phyloP scores from a whole-genome alignment of 768 basidiomycete species.

The Paxillus rubicundulus region DNA sequence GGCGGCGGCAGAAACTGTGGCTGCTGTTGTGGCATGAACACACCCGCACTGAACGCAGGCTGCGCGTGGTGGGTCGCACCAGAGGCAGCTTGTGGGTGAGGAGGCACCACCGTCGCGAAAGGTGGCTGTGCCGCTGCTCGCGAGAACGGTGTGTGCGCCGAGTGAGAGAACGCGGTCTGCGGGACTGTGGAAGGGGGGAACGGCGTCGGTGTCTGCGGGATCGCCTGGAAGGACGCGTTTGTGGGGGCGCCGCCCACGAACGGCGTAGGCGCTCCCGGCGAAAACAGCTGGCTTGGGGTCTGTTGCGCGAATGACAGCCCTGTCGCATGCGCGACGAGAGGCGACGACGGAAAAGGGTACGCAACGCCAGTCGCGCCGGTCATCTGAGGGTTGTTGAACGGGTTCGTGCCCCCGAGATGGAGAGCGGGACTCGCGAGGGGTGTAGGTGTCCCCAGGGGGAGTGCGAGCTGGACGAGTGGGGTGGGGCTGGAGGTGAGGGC shows the following conservation, averaged over 20 bases:
- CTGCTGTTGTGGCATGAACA: constrained; percentile 22
- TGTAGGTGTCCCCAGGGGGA: constrained; percentile 6
- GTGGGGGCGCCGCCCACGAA: background rate
- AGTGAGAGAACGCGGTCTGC: constrained; percentile 9
- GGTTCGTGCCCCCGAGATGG: constrained; percentile 14
- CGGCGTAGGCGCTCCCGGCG: background rate
- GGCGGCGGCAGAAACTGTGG: background rate
- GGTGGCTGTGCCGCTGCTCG: constrained; percentile 8
- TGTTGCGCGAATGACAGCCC: constrained; percentile 1
- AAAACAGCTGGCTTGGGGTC: background rate
- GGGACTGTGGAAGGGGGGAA: too few relatives aligned
- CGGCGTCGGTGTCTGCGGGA: constrained; percentile 20
- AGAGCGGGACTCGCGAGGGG: constrained; percentile 13
- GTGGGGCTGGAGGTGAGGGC: background rate
- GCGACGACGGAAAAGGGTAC: background rate
- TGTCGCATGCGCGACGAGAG: constrained; percentile 4
- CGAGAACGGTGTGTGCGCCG: background rate
- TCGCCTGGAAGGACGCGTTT: constrained; percentile 23
- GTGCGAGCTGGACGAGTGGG: background rate
- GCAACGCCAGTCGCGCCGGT: background rate
- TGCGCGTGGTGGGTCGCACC: too few relatives aligned
- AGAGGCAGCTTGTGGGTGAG: constrained; percentile 17
- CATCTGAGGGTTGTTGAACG: constrained; percentile 15
- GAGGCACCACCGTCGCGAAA: constrained; percentile 21
- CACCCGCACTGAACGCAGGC: constrained; percentile 13